Base-by-base conservation (phyloP, 441 rosid genomes). In the Isatis lusitanica region DNA sequence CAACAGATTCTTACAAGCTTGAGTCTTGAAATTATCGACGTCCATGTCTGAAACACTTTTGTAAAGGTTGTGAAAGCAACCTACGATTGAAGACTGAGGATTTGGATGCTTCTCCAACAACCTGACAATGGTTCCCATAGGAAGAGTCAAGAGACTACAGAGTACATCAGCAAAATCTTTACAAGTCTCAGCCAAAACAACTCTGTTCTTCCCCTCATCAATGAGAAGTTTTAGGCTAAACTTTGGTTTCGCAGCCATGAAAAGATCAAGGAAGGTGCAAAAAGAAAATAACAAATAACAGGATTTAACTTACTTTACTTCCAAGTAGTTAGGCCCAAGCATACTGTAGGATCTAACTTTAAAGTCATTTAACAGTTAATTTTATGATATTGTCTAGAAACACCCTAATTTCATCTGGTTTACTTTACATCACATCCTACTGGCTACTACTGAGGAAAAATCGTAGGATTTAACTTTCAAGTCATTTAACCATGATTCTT, bases 51-150 rank as follows among this genome's bases (percentile, higher is more conserved):
- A 35, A 30, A 79, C 79, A 13, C 82, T 79, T 65, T 36, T 48
- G 56, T 79, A 74, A 21, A 79, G 66, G 10, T 60, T 79, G 57
- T 60, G 66, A 15, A 74, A 74, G 53, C 82, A 74, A 17, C 82
- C 82, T 2, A 79, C 48, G 9, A 51, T 10, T 1, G 57, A 21
- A 13, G 53, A 11, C 62, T 65, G 55, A 0, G 56, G 39, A 16
- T 44, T 59, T 16, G 17, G 47, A 56, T 64, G 67, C 51, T 68
- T 67, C 35, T 73, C 66, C 1, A 73, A 55, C 55, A 78, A 31
- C 53, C 74, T 68, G 36, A 73, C 67, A 30, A 73, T 78, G 17
- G 74, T 73, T 4, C 80, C 74, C 74, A 77, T 60, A 0, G 77
- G 74, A 1, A 77, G 74, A 24, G 74, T 60, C 46, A 77, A 28